phyloP scores from a whole-genome alignment of 768 basidiomycete species.

The Pholiota microspora region DNA sequence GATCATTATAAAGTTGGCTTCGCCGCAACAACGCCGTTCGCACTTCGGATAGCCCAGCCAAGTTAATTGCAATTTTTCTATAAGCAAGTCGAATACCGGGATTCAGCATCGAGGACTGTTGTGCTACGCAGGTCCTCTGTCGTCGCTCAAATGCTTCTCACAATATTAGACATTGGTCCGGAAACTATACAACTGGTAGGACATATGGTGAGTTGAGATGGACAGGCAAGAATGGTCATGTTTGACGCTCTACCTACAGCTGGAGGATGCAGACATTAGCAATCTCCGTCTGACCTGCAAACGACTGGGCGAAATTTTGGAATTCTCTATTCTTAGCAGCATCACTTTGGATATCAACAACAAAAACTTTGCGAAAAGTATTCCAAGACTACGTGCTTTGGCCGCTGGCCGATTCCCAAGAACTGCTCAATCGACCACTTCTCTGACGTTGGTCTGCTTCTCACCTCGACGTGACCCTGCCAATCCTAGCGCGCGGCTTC shows the following conservation, averaged over 20 bases:
- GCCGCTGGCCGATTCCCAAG: constrained; percentile 3
- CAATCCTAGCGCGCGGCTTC: neutral
- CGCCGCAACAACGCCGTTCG: no score
- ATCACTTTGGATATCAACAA: constrained; percentile 2
- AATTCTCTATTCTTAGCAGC: neutral
- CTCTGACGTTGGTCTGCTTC: neutral
- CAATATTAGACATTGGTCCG: neutral
- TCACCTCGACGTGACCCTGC: constrained; percentile 1
- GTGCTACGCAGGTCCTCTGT: neutral
- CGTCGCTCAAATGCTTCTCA: neutral
- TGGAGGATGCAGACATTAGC: neutral
- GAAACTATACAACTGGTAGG: neutral
- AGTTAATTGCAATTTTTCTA: no score
- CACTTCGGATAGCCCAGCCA: no score
- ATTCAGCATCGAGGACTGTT: neutral
- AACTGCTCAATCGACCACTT: neutral
- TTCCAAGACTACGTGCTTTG: constrained; percentile 4
- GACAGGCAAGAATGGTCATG: neutral
- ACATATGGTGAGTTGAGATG: neutral
- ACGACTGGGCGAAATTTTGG: constrained; percentile 6
- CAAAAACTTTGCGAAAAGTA: neutral
- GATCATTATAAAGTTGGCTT: neutral
- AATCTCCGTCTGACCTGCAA: constrained; percentile 13
- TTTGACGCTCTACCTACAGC: constrained; percentile 4
- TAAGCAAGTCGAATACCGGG: no score